Base-by-base conservation (phyloP, 2,329 filamentous ascomycete species). In the Fusarium sp. region DNA sequence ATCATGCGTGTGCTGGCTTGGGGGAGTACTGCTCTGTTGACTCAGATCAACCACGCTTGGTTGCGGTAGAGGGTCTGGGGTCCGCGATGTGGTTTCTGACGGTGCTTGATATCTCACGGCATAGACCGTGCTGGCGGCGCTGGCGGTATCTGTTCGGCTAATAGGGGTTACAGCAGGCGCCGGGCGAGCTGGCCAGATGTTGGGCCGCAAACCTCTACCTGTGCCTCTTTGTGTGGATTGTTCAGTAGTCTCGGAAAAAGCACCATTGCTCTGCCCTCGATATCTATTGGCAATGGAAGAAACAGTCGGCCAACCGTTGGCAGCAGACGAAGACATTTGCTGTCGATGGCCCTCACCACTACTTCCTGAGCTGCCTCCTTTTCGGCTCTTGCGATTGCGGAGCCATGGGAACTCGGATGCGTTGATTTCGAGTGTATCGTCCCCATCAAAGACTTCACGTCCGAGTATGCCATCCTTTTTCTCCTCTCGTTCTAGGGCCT, bases 381-480 rank as follows among this genome's bases (percentile, higher is more conserved):
- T 85, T 65, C 78, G 78, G 42, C 73, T 79, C 61, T 81, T 82
- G 38, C 81, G 82, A 56, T 81, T 80, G 31, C 82, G 79, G 24
- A 83, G 82, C 85, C 87, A 88, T 16, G 83, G 80, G 31, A 85
- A 85, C 42, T 89, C 87, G 3, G 86, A 82, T 5, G 86, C 83
- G 41, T 87, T 85, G 22, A 86, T 83, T 55, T 95, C 93, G 41
- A 97, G 86, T 91, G 96, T 97, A 79, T 97, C 95, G 77, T 98
- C 95, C 7, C 95, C 95, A 75, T 98, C 95, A 78, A 97, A 97
- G 0, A 98, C 91, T 79, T 98, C 95, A 71, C 95, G 87, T 7
- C 95, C 95, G 3, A 98, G 84, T 61, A 98, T 97, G 2, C 95
- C 95, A 76, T 97, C 95, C 82, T 97, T 97, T 82, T 95, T 94